Base-by-base conservation (phyloP, 1,284 basidiomycete genomes). In the Porogramme epimiltina region DNA sequence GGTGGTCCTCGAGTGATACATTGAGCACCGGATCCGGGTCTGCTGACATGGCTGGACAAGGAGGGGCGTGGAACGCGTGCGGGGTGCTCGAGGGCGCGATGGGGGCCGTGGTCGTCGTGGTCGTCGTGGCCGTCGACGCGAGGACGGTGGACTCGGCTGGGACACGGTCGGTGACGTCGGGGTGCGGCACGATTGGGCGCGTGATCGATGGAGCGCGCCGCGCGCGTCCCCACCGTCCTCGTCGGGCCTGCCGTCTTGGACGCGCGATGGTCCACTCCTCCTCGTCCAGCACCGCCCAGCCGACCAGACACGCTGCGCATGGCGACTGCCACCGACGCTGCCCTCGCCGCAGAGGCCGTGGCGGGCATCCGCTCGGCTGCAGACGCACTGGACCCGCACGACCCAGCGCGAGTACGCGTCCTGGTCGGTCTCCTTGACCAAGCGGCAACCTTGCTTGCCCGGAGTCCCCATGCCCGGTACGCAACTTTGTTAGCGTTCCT, bases 1-100 rank as follows among this genome's bases (percentile, higher is more conserved):
- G 78, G 64, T 90, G 87, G 0, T 75, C 66, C 59, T 89, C 86
- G 33, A 91, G 70, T 8, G 89, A 91, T 46, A 91, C 71, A 54
- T 81, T 82, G 56, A 87, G 69, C 25, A 41, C 61, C 15, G 51
- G 18, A 15, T 11, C n/a, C 13, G 25, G 4, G 19, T 38, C n/a
- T 37, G n/a, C 19, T 8, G 45, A 18, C 45, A 47, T 47, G 24
- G 25, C 24, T n/a, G 37, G 22, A 26, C 22, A 24, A 10, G 34
- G 11, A n/a, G 44, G 45, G 10, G 37, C 19, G 28, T 1, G 13
- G 9, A 18, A 26, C 19, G 25, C 3, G 36, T 19, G 34, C 20
- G 33, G 6, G 3, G 19, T 9, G 22, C 3, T 6, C 43, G 44
- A n/a, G 44, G 23, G 16, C 36, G 34, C 10, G 46, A 40, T 33